A percentile compares a stretch with the other conserved stretches of the same genome.
Evolutionary conservation across 192 early-diverging fungal genomes (phyloP).

Genomic region (Cetraspora pellucida): DNA sequence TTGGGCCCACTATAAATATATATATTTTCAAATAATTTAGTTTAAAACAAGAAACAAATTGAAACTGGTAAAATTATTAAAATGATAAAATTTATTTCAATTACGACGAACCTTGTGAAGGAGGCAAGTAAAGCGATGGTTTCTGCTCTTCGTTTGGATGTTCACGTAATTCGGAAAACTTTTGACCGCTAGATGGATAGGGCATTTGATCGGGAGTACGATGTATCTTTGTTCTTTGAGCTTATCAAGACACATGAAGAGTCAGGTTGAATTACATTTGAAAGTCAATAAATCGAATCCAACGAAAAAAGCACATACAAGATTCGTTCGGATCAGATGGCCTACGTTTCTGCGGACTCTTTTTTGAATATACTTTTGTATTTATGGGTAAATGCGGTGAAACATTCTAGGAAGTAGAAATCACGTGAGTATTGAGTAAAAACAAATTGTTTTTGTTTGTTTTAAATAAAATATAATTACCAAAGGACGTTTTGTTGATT

Average conservation of each 20-base stretch:
- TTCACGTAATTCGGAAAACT: too few species aligned
- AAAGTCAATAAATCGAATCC: background rate
- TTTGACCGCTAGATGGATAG: too few species aligned
- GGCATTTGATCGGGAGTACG: too few species aligned
- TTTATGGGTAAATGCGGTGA: background rate
- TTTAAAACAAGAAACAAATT: too few species aligned
- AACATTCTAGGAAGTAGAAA: background rate
- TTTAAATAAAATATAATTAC: background rate
- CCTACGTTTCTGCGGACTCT: constrained; percentile 21
- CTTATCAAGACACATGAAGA: too few species aligned
- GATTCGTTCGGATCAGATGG: constrained; percentile 8
- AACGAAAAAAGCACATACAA: background rate
- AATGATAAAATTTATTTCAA: too few species aligned
- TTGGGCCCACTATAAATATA: background rate
- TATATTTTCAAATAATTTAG: too few species aligned
- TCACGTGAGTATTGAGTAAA: background rate
- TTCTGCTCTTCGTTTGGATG: too few species aligned
- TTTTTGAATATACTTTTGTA: background rate
- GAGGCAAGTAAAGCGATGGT: too few species aligned
- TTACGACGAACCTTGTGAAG: too few species aligned
- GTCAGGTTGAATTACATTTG: background rate
- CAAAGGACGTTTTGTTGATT: background rate
- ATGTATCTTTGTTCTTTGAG: too few species aligned
- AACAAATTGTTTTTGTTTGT: background rate
- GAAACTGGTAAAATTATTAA: too few species aligned